Evolutionary conservation across 1,139 yeast genomes (phyloP).

Genomic region (Groenewaldozyma sp.): DNA sequence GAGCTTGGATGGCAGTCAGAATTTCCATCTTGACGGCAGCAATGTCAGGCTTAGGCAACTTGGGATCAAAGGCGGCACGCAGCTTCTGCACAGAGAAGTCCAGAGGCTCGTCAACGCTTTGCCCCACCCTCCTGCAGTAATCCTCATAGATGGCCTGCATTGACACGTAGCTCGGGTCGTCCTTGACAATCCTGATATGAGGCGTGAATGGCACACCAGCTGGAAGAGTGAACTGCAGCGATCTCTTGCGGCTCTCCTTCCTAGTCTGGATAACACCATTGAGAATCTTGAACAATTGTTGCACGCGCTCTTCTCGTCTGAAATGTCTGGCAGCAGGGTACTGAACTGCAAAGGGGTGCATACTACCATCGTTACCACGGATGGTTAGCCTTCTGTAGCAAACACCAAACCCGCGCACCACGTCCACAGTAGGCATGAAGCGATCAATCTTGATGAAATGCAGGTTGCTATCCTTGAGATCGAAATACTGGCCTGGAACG

Average conservation of each 20-base stretch:
- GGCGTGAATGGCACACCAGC: slow-evolving; percentile 92
- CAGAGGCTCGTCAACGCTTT: slow-evolving; percentile 83
- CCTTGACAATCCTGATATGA: slow-evolving; percentile 84
- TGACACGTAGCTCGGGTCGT: slow-evolving; percentile 66
- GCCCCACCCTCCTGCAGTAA: slow-evolving; percentile 64
- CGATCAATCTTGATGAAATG: slow-evolving; percentile 91
- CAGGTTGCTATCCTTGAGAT: slow-evolving; percentile 62
- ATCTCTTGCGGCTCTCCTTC: slow-evolving; percentile 81
- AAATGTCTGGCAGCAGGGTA: slow-evolving; percentile 98
- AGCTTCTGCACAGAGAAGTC: slow-evolving; percentile 78
- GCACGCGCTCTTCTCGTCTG: slow-evolving; percentile 89
- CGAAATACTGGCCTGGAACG: slow-evolving; percentile 90
- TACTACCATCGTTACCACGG: slow-evolving; percentile 87
- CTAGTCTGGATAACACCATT: slow-evolving; percentile 71
- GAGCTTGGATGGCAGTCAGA: slow-evolving; percentile 76
- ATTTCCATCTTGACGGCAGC: slow-evolving; percentile 86
- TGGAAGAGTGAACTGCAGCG: slow-evolving; percentile 80
- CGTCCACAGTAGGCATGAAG: slow-evolving; percentile 80
- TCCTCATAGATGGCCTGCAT: slow-evolving; percentile 86
- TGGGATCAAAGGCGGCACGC: slow-evolving; percentile 88
- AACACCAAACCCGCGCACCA: slow-evolving; percentile 86
- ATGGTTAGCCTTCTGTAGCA: slow-evolving; percentile 85
- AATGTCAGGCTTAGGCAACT: slow-evolving; percentile 85
- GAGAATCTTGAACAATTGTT: slow-evolving; percentile 82
- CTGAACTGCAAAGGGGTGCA: slow-evolving; percentile 91